phyloP scores from a whole-genome alignment of 2,329 filamentous ascomycete genomes.

The Aspergillus amoenus region DNA sequence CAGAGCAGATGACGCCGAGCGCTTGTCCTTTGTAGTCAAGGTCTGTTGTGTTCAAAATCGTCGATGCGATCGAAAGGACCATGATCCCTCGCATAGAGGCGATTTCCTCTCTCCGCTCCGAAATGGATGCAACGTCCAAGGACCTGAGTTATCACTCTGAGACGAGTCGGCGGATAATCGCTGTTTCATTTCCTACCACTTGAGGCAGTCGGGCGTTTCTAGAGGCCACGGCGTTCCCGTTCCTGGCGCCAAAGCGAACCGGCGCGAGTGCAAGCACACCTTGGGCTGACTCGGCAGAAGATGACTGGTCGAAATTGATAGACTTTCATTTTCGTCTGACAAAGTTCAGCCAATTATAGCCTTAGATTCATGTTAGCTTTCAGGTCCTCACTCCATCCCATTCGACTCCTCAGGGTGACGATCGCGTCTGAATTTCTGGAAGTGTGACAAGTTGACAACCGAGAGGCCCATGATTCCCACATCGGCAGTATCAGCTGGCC shows the following conservation, averaged over 20 bases:
- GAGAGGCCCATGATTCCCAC: background rate
- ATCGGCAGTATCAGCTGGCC: background rate
- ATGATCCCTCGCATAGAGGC: background rate
- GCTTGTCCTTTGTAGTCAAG: background rate
- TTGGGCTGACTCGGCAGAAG: background rate
- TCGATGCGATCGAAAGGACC: background rate
- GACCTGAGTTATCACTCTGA: constrained; percentile 7
- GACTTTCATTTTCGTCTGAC: constrained; percentile 1
- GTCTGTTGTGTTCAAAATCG: background rate
- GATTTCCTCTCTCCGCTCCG: background rate
- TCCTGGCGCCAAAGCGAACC: constrained; percentile 18
- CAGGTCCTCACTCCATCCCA: background rate
- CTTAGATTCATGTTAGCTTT: background rate
- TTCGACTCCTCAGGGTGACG: constrained; percentile 1
- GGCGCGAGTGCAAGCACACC: constrained; percentile 7
- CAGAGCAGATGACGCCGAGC: constrained; percentile 2
- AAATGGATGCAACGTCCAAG: background rate
- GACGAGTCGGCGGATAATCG: constrained; percentile 6
- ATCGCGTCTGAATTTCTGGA: background rate
- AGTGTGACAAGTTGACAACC: background rate
- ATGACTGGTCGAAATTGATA: constrained; percentile 10
- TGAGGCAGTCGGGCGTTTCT: constrained; percentile 19
- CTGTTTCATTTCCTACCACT: constrained; percentile 21
- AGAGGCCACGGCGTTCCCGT: constrained; percentile 18
- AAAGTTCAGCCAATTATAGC: constrained; percentile 1